Conservation (phyloP, 2,329 filamentous ascomycete species). For the Penicillium brasilianum region DNA sequence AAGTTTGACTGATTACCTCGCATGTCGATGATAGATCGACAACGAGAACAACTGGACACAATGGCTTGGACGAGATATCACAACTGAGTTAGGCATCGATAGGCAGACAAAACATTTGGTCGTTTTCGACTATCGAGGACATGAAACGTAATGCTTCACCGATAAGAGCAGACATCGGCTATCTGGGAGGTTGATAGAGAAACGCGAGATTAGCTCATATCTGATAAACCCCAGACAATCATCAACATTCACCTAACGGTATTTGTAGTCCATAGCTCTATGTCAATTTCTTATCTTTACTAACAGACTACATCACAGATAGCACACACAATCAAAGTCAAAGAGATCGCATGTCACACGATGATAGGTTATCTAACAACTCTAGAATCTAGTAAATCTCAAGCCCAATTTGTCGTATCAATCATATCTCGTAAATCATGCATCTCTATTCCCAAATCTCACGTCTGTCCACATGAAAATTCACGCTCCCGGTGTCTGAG, state of each 20-base stretch:
- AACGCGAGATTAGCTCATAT: background rate
- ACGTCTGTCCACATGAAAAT: conserved; percentile 35
- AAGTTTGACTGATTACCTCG: no score
- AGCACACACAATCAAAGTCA: background rate
- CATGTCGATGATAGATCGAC: no score
- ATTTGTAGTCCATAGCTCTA: background rate
- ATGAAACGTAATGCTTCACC: background rate
- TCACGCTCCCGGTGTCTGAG: conserved; percentile 38
- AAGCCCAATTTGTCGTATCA: background rate
- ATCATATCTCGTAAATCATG: conserved; percentile 19
- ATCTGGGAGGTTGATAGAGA: background rate
- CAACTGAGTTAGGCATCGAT: no score
- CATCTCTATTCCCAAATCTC: conserved; percentile 15
- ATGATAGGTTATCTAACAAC: background rate
- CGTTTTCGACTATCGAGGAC: background rate
- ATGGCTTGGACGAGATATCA: no score
- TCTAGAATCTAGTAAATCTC: background rate
- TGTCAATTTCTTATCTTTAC: background rate
- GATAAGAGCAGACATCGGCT: background rate
- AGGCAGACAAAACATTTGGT: no score
- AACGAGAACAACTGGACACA: background rate
- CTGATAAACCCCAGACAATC: background rate
- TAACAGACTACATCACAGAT: background rate
- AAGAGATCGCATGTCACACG: background rate
- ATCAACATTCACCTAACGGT: background rate